phyloP scores from a whole-genome alignment of 2,329 filamentous ascomycete species.

The Aspergillus melleus region DNA sequence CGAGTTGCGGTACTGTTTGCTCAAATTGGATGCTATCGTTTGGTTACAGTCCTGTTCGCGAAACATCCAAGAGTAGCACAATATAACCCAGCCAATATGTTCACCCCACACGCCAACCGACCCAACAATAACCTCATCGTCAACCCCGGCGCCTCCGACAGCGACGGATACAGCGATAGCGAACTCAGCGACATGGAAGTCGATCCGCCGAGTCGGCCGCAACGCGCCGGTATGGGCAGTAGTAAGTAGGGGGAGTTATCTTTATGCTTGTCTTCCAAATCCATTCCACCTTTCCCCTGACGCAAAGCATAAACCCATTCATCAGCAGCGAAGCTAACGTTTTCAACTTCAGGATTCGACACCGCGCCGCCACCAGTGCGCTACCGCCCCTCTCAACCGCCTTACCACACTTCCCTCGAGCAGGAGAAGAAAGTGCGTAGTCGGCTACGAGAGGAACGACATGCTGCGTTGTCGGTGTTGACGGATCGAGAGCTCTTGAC shows the following conservation, averaged over 20 bases:
- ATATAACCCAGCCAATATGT: slow-evolving; percentile 7
- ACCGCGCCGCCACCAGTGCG: slow-evolving; percentile 3
- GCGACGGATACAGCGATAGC: slow-evolving; percentile 14
- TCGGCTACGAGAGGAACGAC: slow-evolving; percentile 34
- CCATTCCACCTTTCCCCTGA: too few relatives aligned
- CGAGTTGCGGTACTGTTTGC: too few relatives aligned
- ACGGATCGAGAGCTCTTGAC: slow-evolving; percentile 42
- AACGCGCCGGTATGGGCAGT: background rate
- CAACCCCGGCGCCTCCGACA: slow-evolving; percentile 9
- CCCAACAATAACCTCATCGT: slow-evolving; percentile 16
- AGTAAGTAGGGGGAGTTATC: background rate
- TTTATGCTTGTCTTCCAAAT: too few relatives aligned
- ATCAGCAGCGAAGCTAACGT: background rate
- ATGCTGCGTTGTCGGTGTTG: slow-evolving; percentile 40
- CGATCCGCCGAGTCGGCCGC: slow-evolving; percentile 11
- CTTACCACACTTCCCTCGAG: slow-evolving; percentile 17
- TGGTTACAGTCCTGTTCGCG: background rate
- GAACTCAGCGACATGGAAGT: slow-evolving; percentile 25
- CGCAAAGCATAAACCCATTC: too few relatives aligned
- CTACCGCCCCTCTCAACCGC: slow-evolving; percentile 2
- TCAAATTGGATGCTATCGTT: background rate
- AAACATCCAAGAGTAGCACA: background rate
- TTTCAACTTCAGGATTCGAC: background rate
- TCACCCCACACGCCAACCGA: slow-evolving; percentile 14
- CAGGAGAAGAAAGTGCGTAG: slow-evolving; percentile 25